phyloP scores from a whole-genome alignment of 1,139 yeast species.

The Yamadazyma pseudoaaseri region DNA sequence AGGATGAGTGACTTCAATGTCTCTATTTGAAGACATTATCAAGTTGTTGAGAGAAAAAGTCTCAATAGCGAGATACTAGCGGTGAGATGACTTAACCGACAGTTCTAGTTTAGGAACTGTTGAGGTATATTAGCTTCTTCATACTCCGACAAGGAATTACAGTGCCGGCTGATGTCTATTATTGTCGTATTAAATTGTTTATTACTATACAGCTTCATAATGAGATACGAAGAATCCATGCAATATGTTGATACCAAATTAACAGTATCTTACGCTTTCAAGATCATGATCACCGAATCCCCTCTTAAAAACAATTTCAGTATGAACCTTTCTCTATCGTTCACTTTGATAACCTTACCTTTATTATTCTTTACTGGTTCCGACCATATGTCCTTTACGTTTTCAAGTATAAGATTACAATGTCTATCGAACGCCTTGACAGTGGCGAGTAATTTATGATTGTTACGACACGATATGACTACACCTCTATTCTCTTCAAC shows the following conservation, averaged over 20 bases:
- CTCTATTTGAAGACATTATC: not conserved
- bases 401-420: constrained; percentile 87
- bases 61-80: not conserved
- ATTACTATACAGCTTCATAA: not conserved
- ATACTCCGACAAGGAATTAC: too few species aligned
- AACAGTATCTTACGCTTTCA: constrained; percentile 45
- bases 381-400: constrained; percentile 90
- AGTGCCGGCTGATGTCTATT: too few species aligned
- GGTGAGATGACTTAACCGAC: too few species aligned
- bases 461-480: constrained; percentile 86
- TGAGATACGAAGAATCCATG: too few species aligned
- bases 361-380: constrained; percentile 63
- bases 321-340: constrained; percentile 80
- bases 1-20: constrained; percentile 9
- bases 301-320: constrained; percentile 92
- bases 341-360: constrained; percentile 69
- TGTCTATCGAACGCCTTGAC: constrained; percentile 96
- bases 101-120: too few species aligned
- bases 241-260: too few species aligned
- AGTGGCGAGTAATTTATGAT: constrained; percentile 84
- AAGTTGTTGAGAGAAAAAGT: not conserved
- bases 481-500: constrained; percentile 74
- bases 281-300: constrained; percentile 85
- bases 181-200: not conserved
- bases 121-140: too few species aligned